A percentile compares a stretch with the other conserved stretches of the same genome.
Conservation (phyloP, 2,329 filamentous ascomycete species). For the Trematosphaeria pertusa region DNA sequence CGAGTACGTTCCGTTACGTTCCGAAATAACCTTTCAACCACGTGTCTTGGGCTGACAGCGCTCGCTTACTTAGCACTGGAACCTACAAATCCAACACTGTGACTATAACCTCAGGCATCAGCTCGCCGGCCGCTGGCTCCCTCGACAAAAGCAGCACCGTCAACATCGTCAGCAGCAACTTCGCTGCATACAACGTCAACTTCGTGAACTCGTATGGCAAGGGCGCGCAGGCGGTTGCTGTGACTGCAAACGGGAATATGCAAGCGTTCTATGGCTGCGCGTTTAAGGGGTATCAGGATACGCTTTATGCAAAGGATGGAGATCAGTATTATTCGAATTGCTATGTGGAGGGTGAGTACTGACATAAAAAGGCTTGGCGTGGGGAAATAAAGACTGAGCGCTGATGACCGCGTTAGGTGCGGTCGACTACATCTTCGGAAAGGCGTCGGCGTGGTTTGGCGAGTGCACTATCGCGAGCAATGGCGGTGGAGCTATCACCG, state of each 20-base stretch:
- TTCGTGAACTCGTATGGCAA: conserved; percentile 50
- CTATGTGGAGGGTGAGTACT: too few species aligned
- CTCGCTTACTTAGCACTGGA: neutral
- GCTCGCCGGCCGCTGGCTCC: conserved; percentile 35
- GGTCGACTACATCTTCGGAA: conserved; percentile 63
- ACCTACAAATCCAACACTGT: conserved; percentile 62
- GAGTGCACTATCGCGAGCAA: conserved; percentile 38
- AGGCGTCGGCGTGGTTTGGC: conserved; percentile 57
- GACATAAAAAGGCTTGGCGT: too few species aligned
- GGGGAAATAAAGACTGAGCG: too few species aligned
- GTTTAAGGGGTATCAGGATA: conserved; percentile 62
- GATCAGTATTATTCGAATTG: conserved; percentile 60
- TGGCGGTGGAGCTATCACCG: conserved; percentile 16
- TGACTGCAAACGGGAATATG: conserved; percentile 54
- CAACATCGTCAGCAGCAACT: conserved; percentile 51
- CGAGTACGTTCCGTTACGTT: too few species aligned
- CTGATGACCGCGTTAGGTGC: too few species aligned
- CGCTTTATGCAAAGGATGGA: conserved; percentile 48
- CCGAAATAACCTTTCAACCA: too few species aligned
- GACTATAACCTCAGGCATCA: conserved; percentile 53
- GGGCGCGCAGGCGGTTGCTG: conserved; percentile 52
- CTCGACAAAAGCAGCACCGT: conserved; percentile 60
- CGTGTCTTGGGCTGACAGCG: too few species aligned
- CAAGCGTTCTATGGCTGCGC: conserved; percentile 62
- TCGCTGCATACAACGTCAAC: conserved; percentile 67